Conservation (phyloP, 352 stramenopile genomes). For the Phytophthora quininea region DNA sequence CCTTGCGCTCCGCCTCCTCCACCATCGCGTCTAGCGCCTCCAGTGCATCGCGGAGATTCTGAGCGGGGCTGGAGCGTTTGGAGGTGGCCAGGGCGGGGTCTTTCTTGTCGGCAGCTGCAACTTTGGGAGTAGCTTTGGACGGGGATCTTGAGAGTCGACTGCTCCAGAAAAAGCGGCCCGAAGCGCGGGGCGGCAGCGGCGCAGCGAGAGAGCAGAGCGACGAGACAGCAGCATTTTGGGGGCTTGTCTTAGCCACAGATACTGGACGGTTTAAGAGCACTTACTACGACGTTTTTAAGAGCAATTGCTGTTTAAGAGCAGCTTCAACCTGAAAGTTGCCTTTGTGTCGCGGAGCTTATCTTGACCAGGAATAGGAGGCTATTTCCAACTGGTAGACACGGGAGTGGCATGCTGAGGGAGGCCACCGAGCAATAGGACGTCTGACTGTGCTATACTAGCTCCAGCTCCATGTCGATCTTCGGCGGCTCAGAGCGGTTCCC, state of each 20-base stretch:
- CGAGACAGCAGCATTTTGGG: conserved; percentile 21
- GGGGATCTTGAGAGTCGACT: conserved; percentile 3
- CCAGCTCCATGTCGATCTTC: conserved; percentile 76
- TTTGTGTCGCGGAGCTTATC: not conserved
- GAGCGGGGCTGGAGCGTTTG: conserved; percentile 56
- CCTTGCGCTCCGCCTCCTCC: conserved; percentile 83
- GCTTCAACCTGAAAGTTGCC: conserved; percentile 5
- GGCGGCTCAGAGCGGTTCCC: conserved; percentile 78
- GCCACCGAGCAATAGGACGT: not conserved
- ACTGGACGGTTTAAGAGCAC: not conserved
- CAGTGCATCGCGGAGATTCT: conserved; percentile 78
- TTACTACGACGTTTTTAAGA: conserved; percentile 6
- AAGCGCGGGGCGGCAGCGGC: conserved; percentile 18
- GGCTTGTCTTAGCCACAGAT: not conserved
- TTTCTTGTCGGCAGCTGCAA: conserved; percentile 7
- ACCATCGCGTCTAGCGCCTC: conserved; percentile 84
- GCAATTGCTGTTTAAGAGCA: not conserved
- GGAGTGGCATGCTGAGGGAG: not conserved
- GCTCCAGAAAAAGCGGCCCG: conserved; percentile 16
- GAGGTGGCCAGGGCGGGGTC: not conserved
- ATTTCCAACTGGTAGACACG: conserved; percentile 19
- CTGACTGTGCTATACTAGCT: conserved; percentile 1
- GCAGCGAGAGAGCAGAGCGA: conserved; percentile 15
- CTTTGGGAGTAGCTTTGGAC: not conserved
- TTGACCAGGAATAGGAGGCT: conserved; percentile 25